These are phyloP conservation scores for Mytilinidion resinicola DNA, from an alignment of 495 filamentous ascomycete genomes.

Conservation along the genomic window DNA sequence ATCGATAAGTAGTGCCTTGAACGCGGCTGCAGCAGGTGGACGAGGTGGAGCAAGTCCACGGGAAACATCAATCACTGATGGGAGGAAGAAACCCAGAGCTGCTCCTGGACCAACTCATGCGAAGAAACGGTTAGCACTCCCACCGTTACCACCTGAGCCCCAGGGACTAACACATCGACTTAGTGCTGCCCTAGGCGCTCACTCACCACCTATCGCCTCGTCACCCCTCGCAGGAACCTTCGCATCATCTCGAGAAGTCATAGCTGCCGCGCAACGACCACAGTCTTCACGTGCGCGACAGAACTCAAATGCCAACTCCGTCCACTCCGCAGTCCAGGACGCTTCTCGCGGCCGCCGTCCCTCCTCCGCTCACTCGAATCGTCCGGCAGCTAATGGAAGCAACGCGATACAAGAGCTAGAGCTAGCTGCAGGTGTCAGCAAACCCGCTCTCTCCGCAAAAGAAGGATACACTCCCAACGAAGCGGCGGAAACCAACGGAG, in stretches of 20 bases:
- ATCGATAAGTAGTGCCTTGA: slow-evolving; percentile 54
- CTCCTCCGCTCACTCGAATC: slow-evolving; percentile 29
- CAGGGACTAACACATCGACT: slow-evolving; percentile 10
- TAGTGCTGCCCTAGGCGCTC: slow-evolving; percentile 41
- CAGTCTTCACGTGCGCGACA: slow-evolving; percentile 25
- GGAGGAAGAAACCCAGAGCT: slow-evolving; percentile 61
- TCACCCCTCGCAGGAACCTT: slow-evolving; percentile 65
- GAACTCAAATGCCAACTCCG: slow-evolving; percentile 25
- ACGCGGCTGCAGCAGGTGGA: slow-evolving; percentile 40
- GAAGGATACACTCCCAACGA: slow-evolving; percentile 23
- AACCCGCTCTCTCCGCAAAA: slow-evolving; percentile 10
- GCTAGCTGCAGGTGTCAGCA: slow-evolving; percentile 17
- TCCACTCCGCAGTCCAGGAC: slow-evolving; percentile 34
- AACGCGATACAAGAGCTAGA: slow-evolving; percentile 22
- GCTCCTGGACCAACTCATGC: slow-evolving; percentile 59
- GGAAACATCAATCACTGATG: slow-evolving; percentile 57
- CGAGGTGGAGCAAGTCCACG: slow-evolving; percentile 51
- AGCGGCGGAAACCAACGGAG: slow-evolving; percentile 25
- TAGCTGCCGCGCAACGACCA: slow-evolving; percentile 21
- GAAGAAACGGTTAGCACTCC: slow-evolving; percentile 43
- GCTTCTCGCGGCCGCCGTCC: slow-evolving; percentile 55
- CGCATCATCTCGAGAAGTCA: slow-evolving; percentile 41
- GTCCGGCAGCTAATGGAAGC: slow-evolving; percentile 12
- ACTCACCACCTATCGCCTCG: slow-evolving; percentile 64
- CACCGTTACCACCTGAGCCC: not conserved